A percentile compares a stretch with the other conserved stretches of the same genome.
phyloP scores from a whole-genome alignment of 768 basidiomycete genomes.

The Rhodotorula kratochvilovae region DNA sequence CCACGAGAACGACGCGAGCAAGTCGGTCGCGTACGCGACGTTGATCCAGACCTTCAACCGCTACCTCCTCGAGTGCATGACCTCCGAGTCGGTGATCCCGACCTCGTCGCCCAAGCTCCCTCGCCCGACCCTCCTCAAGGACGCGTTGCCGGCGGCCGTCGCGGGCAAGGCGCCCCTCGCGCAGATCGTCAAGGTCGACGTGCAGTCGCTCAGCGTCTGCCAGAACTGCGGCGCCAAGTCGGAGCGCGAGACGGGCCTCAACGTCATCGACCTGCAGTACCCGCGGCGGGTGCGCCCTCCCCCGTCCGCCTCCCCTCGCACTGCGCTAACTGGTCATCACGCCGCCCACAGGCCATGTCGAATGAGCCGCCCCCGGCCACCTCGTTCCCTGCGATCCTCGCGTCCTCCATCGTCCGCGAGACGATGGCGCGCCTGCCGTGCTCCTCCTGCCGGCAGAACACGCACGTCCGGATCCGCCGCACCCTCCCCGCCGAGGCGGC shows the following conservation, averaged over 20 bases:
- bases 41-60: conserved; percentile 94
- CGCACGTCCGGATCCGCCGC: conserved; percentile 66
- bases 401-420: conserved; percentile 70
- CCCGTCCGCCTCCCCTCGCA: too few relatives aligned
- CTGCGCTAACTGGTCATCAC: too few relatives aligned
- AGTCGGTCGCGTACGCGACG: conserved; percentile 57
- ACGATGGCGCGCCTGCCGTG: conserved; percentile 83
- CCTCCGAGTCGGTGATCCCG: conserved; percentile 62
- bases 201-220: conserved; percentile 71
- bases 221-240: conserved; percentile 64
- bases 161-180: conserved; percentile 62
- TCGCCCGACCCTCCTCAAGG: conserved; percentile 45
- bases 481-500: conserved; percentile 55
- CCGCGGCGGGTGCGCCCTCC: conserved; percentile 64
- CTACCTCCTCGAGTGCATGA: conserved; percentile 81
- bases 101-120: conserved; percentile 57
- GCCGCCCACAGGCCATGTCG: conserved; percentile 41
- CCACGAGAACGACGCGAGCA: conserved; percentile 59
- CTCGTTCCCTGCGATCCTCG: conserved; percentile 66
- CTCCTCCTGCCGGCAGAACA: conserved; percentile 70
- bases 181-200: conserved; percentile 76
- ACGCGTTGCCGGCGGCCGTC: conserved; percentile 35
- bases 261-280: conserved; percentile 80
- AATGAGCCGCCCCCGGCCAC: conserved; percentile 48
- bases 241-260: conserved; percentile 72